Evolutionary conservation across 2,329 filamentous ascomycete species (phyloP).

Genomic region (Diaporthe citriasiana): DNA sequence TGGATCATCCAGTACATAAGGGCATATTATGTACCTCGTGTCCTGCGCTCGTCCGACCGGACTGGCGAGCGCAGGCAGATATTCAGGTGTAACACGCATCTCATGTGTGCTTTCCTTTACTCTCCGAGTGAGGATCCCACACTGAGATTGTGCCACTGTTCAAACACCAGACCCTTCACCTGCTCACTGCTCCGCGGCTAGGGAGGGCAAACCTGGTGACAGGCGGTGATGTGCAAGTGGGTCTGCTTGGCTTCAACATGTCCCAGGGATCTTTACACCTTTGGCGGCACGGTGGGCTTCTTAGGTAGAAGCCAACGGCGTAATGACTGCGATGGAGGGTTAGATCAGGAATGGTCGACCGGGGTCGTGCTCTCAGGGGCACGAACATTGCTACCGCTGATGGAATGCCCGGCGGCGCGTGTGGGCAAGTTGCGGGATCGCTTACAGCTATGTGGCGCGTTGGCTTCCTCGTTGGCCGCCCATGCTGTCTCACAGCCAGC

Average conservation of each 20-base stretch:
- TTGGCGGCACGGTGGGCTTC: not conserved
- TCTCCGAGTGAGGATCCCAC: no score
- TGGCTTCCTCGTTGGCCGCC: not conserved
- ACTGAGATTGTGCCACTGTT: not conserved
- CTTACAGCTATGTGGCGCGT: not conserved
- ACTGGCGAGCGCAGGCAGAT: not conserved
- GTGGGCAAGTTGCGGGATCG: slow-evolving; percentile 8
- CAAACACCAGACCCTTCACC: not conserved
- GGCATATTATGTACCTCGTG: not conserved
- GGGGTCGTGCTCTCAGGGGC: not conserved
- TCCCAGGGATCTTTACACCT: not conserved
- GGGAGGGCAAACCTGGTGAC: no score
- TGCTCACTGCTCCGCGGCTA: not conserved
- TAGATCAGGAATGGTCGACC: not conserved
- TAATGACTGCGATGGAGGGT: not conserved
- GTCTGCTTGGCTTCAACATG: not conserved
- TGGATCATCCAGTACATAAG: not conserved
- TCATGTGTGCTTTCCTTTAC: not conserved
- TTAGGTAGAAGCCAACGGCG: not conserved
- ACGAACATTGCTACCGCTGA: not conserved
- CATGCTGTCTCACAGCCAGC: not conserved
- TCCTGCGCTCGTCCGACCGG: not conserved
- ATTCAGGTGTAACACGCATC: not conserved
- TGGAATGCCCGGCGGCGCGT: not conserved
- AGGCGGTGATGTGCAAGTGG: not conserved